Evolutionary conservation across 2,329 filamentous ascomycete species (phyloP).

Genomic region (Fusarium anguioides): DNA sequence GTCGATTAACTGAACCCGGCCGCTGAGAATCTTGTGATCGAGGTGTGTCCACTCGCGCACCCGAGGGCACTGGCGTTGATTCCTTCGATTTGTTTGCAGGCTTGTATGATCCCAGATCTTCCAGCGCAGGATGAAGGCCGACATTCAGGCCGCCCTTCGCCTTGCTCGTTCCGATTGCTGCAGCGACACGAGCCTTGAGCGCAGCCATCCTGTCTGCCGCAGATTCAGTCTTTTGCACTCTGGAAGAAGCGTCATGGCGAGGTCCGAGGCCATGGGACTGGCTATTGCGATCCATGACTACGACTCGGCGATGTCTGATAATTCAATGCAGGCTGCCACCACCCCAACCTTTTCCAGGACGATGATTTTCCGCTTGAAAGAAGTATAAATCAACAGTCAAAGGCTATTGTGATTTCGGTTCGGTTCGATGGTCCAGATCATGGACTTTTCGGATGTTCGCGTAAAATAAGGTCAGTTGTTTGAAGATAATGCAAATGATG

Average conservation of each 20-base stretch:
- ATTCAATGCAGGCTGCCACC: background rate
- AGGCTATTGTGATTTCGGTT: background rate
- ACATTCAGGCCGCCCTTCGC: conserved; percentile 77
- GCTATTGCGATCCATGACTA: conserved; percentile 63
- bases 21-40: conserved; percentile 33
- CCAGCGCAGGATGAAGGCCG: conserved; percentile 80
- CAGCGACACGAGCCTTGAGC: conserved; percentile 82
- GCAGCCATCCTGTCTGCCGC: conserved; percentile 77
- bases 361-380: background rate
- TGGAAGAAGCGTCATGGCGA: conserved; percentile 64
- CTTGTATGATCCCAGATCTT: conserved; percentile 63
- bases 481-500: conserved; percentile 28
- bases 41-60: conserved; percentile 27
- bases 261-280: conserved; percentile 65
- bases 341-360: background rate
- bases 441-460: background rate
- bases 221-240: conserved; percentile 66
- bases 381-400: background rate
- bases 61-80: conserved; percentile 31
- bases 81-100: conserved; percentile 54
- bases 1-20: conserved; percentile 28
- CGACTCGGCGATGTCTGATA: background rate
- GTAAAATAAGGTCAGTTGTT: conserved; percentile 1
- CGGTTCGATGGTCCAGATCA: background rate
- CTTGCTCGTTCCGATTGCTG: conserved; percentile 72